Evolutionary conservation across 768 basidiomycete genomes (phyloP).

Genomic region (Lyophyllum shimeji): DNA sequence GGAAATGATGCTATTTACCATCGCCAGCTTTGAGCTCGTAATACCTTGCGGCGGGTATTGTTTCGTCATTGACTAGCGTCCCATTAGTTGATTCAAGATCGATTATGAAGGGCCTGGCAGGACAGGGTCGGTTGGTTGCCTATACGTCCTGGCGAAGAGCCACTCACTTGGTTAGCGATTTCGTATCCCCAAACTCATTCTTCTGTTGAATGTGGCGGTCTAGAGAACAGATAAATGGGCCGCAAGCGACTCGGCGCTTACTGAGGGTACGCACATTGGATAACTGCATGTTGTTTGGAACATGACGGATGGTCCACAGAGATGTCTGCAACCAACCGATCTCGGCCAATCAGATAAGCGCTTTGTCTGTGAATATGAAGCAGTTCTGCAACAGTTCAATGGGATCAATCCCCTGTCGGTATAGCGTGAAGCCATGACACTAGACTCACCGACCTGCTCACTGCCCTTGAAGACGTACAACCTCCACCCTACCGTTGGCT

Average conservation of each 20-base stretch:
- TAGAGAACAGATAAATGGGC: slow-evolving; percentile 26
- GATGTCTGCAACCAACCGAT: slow-evolving; percentile 83
- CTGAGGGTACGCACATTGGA: slow-evolving; percentile 71
- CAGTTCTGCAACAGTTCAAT: slow-evolving; percentile 54
- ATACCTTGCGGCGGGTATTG: slow-evolving; percentile 83
- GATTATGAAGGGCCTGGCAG: slow-evolving; percentile 86
- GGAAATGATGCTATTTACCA: slow-evolving; percentile 48
- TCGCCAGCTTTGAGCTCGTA: slow-evolving; percentile 81
- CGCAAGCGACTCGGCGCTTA: not conserved
- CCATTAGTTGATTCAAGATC: slow-evolving; percentile 99
- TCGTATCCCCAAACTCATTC: slow-evolving; percentile 82
- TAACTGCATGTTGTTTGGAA: slow-evolving; percentile 97
- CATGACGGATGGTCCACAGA: slow-evolving; percentile 94
- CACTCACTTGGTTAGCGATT: slow-evolving; percentile 81
- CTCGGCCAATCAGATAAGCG: slow-evolving; percentile 91
- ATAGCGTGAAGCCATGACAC: not conserved
- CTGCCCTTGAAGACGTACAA: slow-evolving; percentile 96
- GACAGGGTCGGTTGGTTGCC: slow-evolving; percentile 6
- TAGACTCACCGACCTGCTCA: slow-evolving; percentile 81
- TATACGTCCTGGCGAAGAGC: not conserved
- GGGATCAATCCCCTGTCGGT: not conserved
- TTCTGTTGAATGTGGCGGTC: slow-evolving; percentile 84
- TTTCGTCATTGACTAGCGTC: slow-evolving; percentile 85
- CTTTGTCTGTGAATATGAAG: slow-evolving; percentile 94
- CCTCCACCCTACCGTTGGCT: slow-evolving; percentile 87